Evolutionary conservation across 1,284 basidiomycete genomes (phyloP), one percentile per base, ranked within the genome.

Genomic region (Coniferiporia weirii): DNA sequence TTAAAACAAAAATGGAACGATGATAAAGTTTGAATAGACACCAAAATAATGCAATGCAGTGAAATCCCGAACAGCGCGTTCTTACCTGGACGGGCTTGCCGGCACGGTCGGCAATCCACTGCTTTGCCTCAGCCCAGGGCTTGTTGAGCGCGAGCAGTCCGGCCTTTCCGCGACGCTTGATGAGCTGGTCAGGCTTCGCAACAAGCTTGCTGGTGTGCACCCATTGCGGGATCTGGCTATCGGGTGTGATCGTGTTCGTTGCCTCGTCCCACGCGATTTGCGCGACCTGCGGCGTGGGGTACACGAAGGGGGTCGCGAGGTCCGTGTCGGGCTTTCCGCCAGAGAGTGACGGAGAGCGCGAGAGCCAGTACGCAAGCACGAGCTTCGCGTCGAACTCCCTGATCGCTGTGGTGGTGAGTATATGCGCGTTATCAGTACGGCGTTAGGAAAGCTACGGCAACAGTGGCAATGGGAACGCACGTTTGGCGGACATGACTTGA

Each of bases 81-180:
- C 78, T 63, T 66, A 93, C 91, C 80, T 92, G 87, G 73, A 95
- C 92, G 54, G 88, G 89, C 77, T 98, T 98, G 67, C 96, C 96
- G 52, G 96, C 96, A 44, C 90, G 83, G 68, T 90, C 85, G 62
- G 80, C 72, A 71, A 99, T 93, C 96, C 96, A 99, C 59, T 83
- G 79, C 68, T 83, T 89, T 20, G 91, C 89, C 69, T 88, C 87
- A 49, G 86, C 79, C 93, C 93, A 98, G 53, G 83, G 81, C 78
- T 95, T 95, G 85, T 98, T 98, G 66, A 99, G 83, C 52, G 86
- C 87, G 60, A 99, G 85, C 27, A 99, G 84, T 66, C 96, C 96
- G 35, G 95, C 94, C 84, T 99, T 99, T 68, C 97, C 97, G 67
- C 97, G 90, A 69, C 96, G 91, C 82, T 99, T 99, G 85, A 99